A percentile compares a stretch with the other conserved stretches of the same genome.
phyloP scores from a whole-genome alignment of 2,329 filamentous ascomycete genomes.

The Penicillium thymicola region DNA sequence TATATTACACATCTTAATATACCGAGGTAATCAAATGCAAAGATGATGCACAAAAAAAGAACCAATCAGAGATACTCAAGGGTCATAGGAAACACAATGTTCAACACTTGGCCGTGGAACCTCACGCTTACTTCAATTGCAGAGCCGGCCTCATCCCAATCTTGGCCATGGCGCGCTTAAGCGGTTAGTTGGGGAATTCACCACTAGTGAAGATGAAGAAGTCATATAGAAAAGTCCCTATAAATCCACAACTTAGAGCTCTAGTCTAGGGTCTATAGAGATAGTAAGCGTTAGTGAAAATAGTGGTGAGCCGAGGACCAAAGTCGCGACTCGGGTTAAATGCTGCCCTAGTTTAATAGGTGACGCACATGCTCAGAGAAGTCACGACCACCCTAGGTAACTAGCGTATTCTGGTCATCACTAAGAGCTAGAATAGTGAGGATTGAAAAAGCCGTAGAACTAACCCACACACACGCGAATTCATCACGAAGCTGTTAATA shows the following conservation, averaged over 20 bases:
- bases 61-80: background rate
- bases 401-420: conserved; percentile 48
- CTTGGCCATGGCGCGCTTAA: conserved; percentile 46
- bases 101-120: background rate
- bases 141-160: conserved; percentile 35
- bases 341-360: conserved; percentile 48
- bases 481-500: too few species aligned
- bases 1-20: background rate
- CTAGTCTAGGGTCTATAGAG: conserved; percentile 46
- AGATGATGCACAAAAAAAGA: background rate
- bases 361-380: conserved; percentile 37
- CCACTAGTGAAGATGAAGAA: conserved; percentile 51
- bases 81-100: background rate
- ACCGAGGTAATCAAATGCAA: background rate
- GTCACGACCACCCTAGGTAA: conserved; percentile 36
- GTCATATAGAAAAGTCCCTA: conserved; percentile 49
- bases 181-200: conserved; percentile 52
- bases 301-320: conserved; percentile 46
- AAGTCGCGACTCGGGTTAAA: conserved; percentile 52
- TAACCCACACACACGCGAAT: conserved; percentile 40
- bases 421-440: conserved; percentile 46
- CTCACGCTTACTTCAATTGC: conserved; percentile 17
- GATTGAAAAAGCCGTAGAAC: conserved; percentile 38
- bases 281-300: conserved; percentile 47
- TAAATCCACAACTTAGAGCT: conserved; percentile 38